These are phyloP conservation scores for Auxenochlorella pyrenoidosa DNA, from an alignment of 139 green algal genomes.

Conservation along the genomic window DNA sequence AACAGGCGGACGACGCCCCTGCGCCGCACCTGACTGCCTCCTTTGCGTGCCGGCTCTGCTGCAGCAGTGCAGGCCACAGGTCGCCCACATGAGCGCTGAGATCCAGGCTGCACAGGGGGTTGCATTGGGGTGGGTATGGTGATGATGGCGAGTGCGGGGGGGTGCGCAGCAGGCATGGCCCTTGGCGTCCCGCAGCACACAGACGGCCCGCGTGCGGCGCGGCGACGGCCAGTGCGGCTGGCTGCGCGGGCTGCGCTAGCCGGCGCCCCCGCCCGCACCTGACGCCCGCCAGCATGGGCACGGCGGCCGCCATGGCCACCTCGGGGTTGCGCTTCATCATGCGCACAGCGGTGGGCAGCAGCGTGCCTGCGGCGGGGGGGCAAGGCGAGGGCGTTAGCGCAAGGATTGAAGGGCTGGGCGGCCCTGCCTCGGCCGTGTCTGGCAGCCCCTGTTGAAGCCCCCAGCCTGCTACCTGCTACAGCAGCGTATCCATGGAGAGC, in stretches of 20 bases:
- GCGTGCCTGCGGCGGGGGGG: background rate
- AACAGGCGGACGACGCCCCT: background rate
- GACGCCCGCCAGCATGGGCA: slow-evolving; percentile 36
- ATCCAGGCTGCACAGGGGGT: slow-evolving; percentile 43
- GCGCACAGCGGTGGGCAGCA: slow-evolving; percentile 69
- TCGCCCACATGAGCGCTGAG: slow-evolving; percentile 58
- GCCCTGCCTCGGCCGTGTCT: too few relatives aligned
- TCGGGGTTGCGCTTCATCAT: slow-evolving; percentile 81
- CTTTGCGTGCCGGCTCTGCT: slow-evolving; percentile 71
- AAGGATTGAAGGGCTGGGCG: background rate
- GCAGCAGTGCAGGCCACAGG: slow-evolving; percentile 66
- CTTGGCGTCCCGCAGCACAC: too few relatives aligned
- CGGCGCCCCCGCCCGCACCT: background rate
- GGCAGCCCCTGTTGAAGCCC: too few relatives aligned
- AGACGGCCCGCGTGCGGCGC: too few relatives aligned
- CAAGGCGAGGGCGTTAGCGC: too few relatives aligned
- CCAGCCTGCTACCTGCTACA: too few relatives aligned
- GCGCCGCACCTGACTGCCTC: slow-evolving; percentile 50
- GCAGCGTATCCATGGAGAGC: too few relatives aligned
- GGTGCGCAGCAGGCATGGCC: background rate
- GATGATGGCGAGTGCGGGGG: too few relatives aligned
- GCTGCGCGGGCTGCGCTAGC: too few relatives aligned
- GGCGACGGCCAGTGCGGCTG: too few relatives aligned
- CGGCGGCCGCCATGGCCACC: slow-evolving; percentile 55
- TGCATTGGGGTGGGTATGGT: background rate